A percentile compares a stretch with the other conserved stretches of the same genome.
phyloP scores from a whole-genome alignment of 2,329 filamentous ascomycete genomes.

The Beauveria australis region DNA sequence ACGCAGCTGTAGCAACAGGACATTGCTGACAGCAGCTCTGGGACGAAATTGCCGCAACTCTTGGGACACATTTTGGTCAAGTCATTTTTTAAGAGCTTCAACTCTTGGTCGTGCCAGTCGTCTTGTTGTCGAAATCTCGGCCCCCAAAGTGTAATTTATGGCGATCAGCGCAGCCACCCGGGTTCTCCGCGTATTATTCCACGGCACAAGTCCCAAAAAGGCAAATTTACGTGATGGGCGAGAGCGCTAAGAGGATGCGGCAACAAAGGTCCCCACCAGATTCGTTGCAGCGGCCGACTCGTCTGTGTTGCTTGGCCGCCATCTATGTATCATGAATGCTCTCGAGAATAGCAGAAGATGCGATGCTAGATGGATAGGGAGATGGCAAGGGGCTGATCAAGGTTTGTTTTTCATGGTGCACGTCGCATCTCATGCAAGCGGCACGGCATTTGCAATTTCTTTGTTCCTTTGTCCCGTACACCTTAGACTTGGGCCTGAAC shows the following conservation, averaged over 20 bases:
- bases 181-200: not conserved
- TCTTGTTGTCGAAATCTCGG: not conserved
- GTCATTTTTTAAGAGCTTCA: too few species aligned
- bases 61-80: too few species aligned
- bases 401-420: not conserved
- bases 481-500: too few species aligned
- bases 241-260: too few species aligned
- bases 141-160: not conserved
- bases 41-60: not conserved
- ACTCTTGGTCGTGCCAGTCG: too few species aligned
- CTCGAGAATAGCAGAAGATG: too few species aligned
- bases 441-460: not conserved
- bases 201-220: not conserved
- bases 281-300: too few species aligned
- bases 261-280: too few species aligned
- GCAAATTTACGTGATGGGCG: not conserved
- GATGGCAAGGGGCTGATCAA: too few species aligned
- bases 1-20: not conserved
- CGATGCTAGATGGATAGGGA: too few species aligned
- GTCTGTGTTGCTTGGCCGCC: not conserved
- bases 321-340: too few species aligned
- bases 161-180: not conserved
- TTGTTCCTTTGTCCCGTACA: too few species aligned
- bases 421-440: not conserved
- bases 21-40: not conserved